Base-by-base conservation (phyloP, 2,329 filamentous ascomycete species). In the Penicillium hordei region DNA sequence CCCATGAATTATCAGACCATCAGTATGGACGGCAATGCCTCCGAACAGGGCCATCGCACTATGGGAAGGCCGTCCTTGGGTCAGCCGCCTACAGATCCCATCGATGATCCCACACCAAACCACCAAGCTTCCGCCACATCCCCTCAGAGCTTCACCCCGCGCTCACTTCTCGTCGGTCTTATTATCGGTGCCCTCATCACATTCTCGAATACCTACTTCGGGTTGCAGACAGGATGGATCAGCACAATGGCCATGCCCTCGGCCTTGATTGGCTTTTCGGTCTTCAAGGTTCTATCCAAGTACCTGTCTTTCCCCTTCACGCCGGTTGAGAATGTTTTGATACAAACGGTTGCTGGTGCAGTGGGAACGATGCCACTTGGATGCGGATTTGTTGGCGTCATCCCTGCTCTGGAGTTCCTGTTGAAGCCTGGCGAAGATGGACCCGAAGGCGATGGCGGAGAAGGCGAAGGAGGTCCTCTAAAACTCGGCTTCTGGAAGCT, bases 191-290 rank as follows among this genome's bases (percentile, higher is more conserved):
- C 94, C 5, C 81, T 97, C 55, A 96, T 97, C 69, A 94, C 90
- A 71, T 96, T 96, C 73, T 95, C 91, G 52, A 99, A 99, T 72
- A 97, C 95, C 81, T 99, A 97, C 75, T 99, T 99, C 73, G 94
- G 94, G n/a, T 81, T 99, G 33, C 94, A 97, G 77, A 95, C 91
- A 29, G 87, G 87, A 63, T 90, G 87, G 87, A 84, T 90, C 38
- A 86, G 88, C 68, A 90, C 91, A 65, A 97, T 99, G 94, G 90
- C 91, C 17, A 97, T 99, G 92, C 94, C 94, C 0, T 90, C 92
- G 1, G 94, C 92, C 23, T 80, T 99, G 59, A 91, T 99, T 70
- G 93, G 94, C 2, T 97, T 97, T 72, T 93, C 92, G 12, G 89
- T 96, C 66, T 99, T 99, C 81, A 91, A 90, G 69, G 82, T 88